These are phyloP conservation scores for Fusarium armeniacum DNA, from an alignment of 2,329 filamentous ascomycete genomes.

Conservation along the genomic window DNA sequence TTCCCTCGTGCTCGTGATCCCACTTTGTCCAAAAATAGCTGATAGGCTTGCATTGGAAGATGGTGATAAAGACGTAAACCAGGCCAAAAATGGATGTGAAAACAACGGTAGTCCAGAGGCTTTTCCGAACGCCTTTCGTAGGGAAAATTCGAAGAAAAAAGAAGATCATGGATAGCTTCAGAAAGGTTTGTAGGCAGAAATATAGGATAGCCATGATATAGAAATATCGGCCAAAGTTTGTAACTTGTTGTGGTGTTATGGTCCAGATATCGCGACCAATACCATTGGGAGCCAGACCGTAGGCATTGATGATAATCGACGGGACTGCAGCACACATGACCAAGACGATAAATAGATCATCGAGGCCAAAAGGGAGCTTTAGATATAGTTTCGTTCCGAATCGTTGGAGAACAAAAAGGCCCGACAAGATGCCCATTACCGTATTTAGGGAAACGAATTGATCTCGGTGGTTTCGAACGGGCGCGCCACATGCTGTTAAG, in stretches of 20 bases:
- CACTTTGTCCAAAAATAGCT: conserved; percentile 67
- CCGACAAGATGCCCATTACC: conserved; percentile 54
- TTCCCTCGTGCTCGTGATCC: conserved; percentile 58
- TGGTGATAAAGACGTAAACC: conserved; percentile 58
- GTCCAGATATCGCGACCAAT: conserved; percentile 68
- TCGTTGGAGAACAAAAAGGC: conserved; percentile 59
- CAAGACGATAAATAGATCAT: conserved; percentile 56
- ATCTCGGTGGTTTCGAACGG: conserved; percentile 51
- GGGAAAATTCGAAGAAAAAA: conserved; percentile 71
- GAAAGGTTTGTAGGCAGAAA: conserved; percentile 61
- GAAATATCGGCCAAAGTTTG: conserved; percentile 59
- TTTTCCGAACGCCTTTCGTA: conserved; percentile 52
- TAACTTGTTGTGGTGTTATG: conserved; percentile 58
- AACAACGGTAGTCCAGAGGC: conserved; percentile 60
- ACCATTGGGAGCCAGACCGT: conserved; percentile 57
- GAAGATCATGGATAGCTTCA: conserved; percentile 66
- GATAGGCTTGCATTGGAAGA: conserved; percentile 68
- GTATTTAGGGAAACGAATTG: conserved; percentile 33
- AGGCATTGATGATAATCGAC: conserved; percentile 50
- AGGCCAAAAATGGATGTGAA: conserved; percentile 59
- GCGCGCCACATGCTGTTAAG: conserved; percentile 48
- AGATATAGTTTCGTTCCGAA: conserved; percentile 55
- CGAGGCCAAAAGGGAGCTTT: conserved; percentile 55
- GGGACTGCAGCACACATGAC: conserved; percentile 51
- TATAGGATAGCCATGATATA: conserved; percentile 62